These are phyloP conservation scores for Pleurotus eryngii DNA, from an alignment of 768 basidiomycete species.

Conservation along the genomic window DNA sequence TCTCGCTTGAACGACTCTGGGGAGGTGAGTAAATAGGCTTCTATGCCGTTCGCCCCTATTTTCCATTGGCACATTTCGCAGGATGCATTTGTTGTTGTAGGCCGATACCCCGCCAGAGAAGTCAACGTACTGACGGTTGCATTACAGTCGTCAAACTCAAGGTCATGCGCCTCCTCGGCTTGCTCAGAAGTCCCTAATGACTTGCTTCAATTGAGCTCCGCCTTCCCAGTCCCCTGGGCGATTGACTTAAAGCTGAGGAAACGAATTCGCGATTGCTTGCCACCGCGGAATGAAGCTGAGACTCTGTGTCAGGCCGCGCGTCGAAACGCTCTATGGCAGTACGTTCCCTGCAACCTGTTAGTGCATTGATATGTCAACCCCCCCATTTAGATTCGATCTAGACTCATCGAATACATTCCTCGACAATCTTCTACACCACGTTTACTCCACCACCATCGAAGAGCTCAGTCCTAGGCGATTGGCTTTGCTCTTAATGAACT, in stretches of 20 bases:
- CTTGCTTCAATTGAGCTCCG: constrained; percentile 57
- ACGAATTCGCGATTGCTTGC: constrained; percentile 61
- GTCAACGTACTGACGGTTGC: background rate
- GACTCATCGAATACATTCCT: constrained; percentile 70
- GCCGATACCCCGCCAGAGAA: background rate
- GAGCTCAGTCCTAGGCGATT: constrained; percentile 64
- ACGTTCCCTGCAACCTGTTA: constrained; percentile 22
- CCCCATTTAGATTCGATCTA: constrained; percentile 51
- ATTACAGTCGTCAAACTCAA: background rate
- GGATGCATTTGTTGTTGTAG: background rate
- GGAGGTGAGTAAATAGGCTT: background rate
- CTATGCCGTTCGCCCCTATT: background rate
- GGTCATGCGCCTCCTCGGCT: constrained; percentile 15
- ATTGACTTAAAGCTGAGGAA: constrained; percentile 61
- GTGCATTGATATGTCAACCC: no score
- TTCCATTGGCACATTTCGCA: background rate
- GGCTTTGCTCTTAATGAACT: constrained; percentile 66
- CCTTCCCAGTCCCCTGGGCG: constrained; percentile 70
- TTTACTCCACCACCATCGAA: constrained; percentile 58
- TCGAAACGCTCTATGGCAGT: constrained; percentile 74
- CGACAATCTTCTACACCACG: constrained; percentile 65
- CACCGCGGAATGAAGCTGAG: constrained; percentile 54
- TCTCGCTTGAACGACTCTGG: background rate
- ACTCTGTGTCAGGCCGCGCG: constrained; percentile 62
- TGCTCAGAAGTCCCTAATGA: constrained; percentile 42